Conservation (phyloP, 768 basidiomycete species). For the Leccinum variicolor region DNA sequence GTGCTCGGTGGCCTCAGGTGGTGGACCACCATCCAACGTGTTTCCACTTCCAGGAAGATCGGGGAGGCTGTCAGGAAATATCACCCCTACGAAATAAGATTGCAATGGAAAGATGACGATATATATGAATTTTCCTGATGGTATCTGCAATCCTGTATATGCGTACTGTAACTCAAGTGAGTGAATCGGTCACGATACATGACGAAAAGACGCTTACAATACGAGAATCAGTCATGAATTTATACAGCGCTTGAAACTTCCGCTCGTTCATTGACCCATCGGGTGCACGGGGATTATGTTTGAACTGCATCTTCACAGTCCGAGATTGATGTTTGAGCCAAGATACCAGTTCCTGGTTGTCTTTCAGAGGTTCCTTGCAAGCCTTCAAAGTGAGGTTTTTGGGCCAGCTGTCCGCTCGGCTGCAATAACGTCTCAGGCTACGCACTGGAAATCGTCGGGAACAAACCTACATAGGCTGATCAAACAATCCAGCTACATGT, state of each 20-base stretch:
- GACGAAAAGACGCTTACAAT: conserved; percentile 38
- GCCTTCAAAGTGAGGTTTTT: conserved; percentile 37
- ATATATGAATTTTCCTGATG: conserved; percentile 39
- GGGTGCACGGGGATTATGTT: conserved; percentile 25
- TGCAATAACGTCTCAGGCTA: conserved; percentile 24
- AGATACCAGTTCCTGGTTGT: conserved; percentile 36
- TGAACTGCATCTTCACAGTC: conserved; percentile 42
- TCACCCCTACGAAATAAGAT: conserved; percentile 40
- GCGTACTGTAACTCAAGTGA: conserved; percentile 40
- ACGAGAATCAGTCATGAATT: conserved; percentile 40
- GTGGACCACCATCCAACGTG: conserved; percentile 1
- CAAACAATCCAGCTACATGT: conserved; percentile 28
- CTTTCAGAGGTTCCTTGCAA: conserved; percentile 39
- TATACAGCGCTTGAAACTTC: conserved; percentile 40
- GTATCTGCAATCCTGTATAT: conserved; percentile 46
- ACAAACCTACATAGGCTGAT: conserved; percentile 33
- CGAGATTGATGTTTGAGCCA: conserved; percentile 44
- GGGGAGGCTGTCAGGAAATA: conserved; percentile 55
- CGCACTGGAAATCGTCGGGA: not conserved
- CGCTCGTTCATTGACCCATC: conserved; percentile 42
- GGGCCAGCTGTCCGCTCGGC: conserved; percentile 56
- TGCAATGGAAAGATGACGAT: conserved; percentile 45
- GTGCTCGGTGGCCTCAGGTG: conserved; percentile 7
- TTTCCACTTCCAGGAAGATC: conserved; percentile 30
- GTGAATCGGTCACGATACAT: not conserved